Conservation (phyloP, 176 grass and related monocot genomes). For the Juncus inflexus region DNA sequence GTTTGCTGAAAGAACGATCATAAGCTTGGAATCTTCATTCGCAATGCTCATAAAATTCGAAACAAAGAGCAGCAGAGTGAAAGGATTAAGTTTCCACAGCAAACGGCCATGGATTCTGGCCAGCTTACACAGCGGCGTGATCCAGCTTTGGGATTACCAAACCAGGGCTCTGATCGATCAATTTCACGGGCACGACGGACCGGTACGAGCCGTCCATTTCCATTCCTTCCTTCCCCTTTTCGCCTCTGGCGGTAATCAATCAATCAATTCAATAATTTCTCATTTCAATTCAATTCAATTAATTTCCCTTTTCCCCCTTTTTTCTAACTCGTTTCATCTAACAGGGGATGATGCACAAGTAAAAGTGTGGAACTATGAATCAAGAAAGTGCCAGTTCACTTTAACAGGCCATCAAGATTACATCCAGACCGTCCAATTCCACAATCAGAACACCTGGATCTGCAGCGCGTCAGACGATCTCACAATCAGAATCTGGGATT, state of each 20-base stretch:
- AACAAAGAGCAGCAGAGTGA: conserved; percentile 99
- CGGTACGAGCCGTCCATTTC: conserved; percentile 85
- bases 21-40: no score
- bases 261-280: no score
- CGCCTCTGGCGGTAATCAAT: conserved; percentile 75
- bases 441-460: conserved; percentile 46
- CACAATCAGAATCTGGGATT: conserved; percentile 85
- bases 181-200: conserved; percentile 87
- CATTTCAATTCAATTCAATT: not conserved
- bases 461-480: conserved; percentile 77
- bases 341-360: conserved; percentile 40
- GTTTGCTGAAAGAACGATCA: no score
- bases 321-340: not conserved
- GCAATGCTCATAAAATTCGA: conserved; percentile 97
- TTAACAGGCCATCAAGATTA: conserved; percentile 37
- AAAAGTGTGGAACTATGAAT: conserved; percentile 38
- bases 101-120: conserved; percentile 78
- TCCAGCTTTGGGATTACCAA: conserved; percentile 95
- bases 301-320: not conserved
- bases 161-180: conserved; percentile 79
- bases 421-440: conserved; percentile 34
- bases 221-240: conserved; percentile 93
- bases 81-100: conserved; percentile 93
- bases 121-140: conserved; percentile 79
- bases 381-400: conserved; percentile 32